These are phyloP conservation scores for Botryotinia globosa DNA, from an alignment of 2,329 filamentous ascomycete species.

Conservation along the genomic window DNA sequence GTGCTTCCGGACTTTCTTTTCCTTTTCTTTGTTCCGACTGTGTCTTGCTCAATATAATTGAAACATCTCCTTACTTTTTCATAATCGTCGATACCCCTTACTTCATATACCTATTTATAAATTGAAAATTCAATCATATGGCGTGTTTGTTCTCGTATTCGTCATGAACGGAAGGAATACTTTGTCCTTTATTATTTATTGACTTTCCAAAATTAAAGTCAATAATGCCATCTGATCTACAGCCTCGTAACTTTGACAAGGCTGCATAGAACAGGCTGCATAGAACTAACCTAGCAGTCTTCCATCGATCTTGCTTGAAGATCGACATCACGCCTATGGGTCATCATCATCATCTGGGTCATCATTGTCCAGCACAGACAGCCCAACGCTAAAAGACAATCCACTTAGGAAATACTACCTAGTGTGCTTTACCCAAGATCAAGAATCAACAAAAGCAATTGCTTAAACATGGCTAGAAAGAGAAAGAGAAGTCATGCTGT, in stretches of 20 bases:
- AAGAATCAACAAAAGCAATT: neutral
- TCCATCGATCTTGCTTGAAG: neutral
- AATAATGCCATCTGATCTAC: neutral
- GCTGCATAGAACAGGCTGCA: conserved; percentile 15
- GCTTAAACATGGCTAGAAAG: conserved; percentile 15
- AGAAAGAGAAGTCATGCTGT: conserved; percentile 41
- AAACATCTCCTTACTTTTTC: conserved; percentile 11
- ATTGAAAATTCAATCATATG: conserved; percentile 1
- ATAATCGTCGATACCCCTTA: neutral
- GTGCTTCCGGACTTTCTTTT: neutral
- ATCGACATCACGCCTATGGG: neutral
- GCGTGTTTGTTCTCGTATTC: neutral
- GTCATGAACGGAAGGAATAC: neutral
- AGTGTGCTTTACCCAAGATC: neutral
- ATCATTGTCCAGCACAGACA: neutral
- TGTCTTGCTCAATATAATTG: conserved; percentile 4
- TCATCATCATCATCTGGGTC: neutral
- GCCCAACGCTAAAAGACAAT: neutral
- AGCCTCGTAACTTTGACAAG: neutral
- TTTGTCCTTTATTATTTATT: too few relatives aligned
- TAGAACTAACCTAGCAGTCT: neutral
- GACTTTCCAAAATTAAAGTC: neutral
- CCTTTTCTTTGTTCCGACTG: neutral
- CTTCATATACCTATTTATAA: neutral
- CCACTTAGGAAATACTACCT: neutral